phyloP scores from a whole-genome alignment of 139 green algal genomes.

The Chlamydomonas eustigma region DNA sequence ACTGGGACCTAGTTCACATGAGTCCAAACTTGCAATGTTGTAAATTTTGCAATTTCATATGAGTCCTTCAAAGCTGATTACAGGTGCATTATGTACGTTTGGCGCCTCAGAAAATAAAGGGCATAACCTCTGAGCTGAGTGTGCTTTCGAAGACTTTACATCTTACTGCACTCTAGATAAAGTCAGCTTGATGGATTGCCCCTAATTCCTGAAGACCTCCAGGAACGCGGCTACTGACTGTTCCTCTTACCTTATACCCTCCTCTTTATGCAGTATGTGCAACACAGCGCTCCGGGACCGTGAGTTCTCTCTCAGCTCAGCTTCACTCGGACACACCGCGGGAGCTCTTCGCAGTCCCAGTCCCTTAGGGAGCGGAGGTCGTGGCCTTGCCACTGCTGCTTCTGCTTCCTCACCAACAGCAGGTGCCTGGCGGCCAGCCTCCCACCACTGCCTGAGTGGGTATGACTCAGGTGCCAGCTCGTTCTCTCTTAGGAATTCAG shows the following conservation, averaged over 20 bases:
- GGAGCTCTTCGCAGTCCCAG: background rate
- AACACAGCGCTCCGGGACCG: background rate
- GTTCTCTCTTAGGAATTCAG: background rate
- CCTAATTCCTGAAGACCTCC: background rate
- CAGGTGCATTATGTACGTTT: too few relatives aligned
- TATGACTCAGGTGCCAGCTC: background rate
- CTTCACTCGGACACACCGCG: background rate
- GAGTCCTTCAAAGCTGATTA: too few relatives aligned
- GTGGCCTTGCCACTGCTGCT: too few relatives aligned
- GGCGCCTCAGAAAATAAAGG: background rate
- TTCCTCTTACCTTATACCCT: background rate
- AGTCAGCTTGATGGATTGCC: background rate
- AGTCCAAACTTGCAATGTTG: background rate
- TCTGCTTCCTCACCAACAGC: too few relatives aligned
- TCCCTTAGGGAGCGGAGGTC: background rate
- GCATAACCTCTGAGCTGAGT: background rate
- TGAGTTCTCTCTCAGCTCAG: background rate
- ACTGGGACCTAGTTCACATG: background rate
- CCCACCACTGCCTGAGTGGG: background rate
- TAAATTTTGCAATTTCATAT: background rate
- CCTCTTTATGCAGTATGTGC: background rate
- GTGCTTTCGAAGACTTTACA: background rate
- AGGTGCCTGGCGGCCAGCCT: too few relatives aligned
- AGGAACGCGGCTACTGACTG: background rate
- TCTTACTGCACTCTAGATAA: background rate